phyloP scores from a whole-genome alignment of 805 yeast species.

The Kazachstania taianensis region DNA sequence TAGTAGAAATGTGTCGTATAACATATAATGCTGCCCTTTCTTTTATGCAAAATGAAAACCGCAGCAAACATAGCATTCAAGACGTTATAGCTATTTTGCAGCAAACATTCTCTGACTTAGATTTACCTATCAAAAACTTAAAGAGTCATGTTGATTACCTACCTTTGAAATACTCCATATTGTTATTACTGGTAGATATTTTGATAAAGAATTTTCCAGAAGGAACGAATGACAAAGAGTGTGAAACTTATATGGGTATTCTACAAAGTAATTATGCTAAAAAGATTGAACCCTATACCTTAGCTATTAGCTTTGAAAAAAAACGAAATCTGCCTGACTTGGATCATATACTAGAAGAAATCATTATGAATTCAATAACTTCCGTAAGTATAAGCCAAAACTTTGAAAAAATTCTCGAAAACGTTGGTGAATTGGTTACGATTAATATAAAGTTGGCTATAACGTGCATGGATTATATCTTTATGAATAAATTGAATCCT shows the following conservation, averaged over 20 bases:
- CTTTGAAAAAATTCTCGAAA: constrained; percentile 18
- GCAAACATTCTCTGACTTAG: constrained; percentile 2
- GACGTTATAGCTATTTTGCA: constrained; percentile 18
- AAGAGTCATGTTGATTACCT: constrained; percentile 11
- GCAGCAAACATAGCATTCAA: constrained; percentile 23
- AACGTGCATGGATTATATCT: constrained; percentile 29
- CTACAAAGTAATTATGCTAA: constrained; percentile 23
- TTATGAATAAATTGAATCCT: constrained; percentile 27
- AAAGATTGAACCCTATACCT: constrained; percentile 26
- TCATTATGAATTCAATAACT: constrained; percentile 31
- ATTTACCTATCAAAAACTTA: constrained; percentile 3
- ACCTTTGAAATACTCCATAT: constrained; percentile 16
- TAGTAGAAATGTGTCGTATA: constrained; percentile 27
- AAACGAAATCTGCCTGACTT: constrained; percentile 3
- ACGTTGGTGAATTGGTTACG: constrained; percentile 23
- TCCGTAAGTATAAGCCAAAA: constrained; percentile 18
- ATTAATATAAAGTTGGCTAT: constrained; percentile 22
- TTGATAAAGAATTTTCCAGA: constrained; percentile 15
- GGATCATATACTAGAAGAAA: constrained; percentile 19
- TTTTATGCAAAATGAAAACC: background rate
- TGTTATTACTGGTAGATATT: constrained; percentile 21
- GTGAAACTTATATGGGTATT: constrained; percentile 12
- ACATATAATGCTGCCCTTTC: constrained; percentile 22
- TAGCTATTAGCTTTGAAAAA: constrained; percentile 18
- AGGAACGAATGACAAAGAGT: constrained; percentile 2